phyloP scores from a whole-genome alignment of 2,329 filamentous ascomycete genomes.

The Pestalotiopsis sp. region DNA sequence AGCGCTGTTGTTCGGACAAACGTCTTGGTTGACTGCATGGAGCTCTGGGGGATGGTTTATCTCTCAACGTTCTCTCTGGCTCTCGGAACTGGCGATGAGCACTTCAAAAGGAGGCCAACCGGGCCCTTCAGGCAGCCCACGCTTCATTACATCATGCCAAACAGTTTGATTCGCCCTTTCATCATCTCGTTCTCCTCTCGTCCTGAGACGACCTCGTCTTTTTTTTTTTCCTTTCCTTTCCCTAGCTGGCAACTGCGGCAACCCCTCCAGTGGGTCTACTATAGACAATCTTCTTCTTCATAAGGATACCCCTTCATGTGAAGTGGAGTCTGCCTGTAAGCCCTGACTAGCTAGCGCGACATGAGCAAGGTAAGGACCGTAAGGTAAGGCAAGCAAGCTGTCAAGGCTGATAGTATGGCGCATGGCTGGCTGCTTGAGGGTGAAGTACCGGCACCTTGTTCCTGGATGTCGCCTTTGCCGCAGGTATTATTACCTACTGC shows the following conservation, averaged over 20 bases:
- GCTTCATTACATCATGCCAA: conserved; percentile 11
- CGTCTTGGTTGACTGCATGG: conserved; percentile 12
- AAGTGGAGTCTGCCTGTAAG: conserved; percentile 7
- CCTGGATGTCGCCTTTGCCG: not conserved
- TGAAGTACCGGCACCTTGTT: not conserved
- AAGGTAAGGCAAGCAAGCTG: conserved; percentile 8
- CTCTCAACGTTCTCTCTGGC: not conserved
- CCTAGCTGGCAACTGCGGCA: conserved; percentile 9
- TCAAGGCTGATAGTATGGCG: not conserved
- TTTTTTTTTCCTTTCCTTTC: not conserved
- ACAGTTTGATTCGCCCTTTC: not conserved
- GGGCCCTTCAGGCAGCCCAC: not conserved
- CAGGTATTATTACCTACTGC: not conserved
- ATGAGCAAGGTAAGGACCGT: conserved; percentile 1
- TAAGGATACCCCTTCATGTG: conserved; percentile 4
- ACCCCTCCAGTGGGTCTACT: conserved; percentile 9
- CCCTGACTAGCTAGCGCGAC: conserved; percentile 11
- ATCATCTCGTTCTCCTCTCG: conserved; percentile 4
- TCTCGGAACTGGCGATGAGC: not conserved
- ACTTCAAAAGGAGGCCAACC: conserved; percentile 3
- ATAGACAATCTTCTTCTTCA: conserved; percentile 3
- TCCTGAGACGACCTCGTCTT: not conserved
- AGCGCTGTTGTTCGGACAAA: conserved; percentile 17
- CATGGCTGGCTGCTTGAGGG: not conserved
- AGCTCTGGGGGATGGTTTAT: not conserved